A percentile compares a stretch with the other conserved stretches of the same genome.
phyloP scores from a whole-genome alignment of 1,139 yeast genomes.

The Scheffersomyces illinoinensis region DNA sequence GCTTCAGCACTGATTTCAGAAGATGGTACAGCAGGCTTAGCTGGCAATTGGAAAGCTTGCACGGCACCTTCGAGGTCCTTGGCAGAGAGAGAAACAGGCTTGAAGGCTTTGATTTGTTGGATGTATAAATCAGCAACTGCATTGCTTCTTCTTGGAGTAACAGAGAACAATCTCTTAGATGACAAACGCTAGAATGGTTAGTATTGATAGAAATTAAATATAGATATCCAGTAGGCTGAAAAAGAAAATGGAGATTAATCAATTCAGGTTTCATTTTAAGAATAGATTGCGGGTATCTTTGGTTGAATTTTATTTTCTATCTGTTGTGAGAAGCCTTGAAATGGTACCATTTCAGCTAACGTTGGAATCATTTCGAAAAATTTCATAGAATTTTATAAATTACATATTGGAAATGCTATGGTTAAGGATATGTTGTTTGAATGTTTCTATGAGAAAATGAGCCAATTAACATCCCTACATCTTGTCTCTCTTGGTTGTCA shows the following conservation, averaged over 20 bases:
- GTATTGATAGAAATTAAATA: neutral
- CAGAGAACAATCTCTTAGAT: constrained; percentile 46
- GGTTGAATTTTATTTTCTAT: too few relatives aligned
- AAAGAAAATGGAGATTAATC: neutral
- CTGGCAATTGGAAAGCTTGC: constrained; percentile 77
- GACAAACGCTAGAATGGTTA: constrained; percentile 23
- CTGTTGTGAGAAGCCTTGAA: too few relatives aligned
- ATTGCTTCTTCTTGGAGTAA: constrained; percentile 53
- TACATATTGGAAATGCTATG: too few relatives aligned
- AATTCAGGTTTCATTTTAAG: neutral
- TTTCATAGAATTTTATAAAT: too few relatives aligned
- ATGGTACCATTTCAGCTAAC: too few relatives aligned
- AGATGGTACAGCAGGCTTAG: constrained; percentile 70
- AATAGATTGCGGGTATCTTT: too few relatives aligned
- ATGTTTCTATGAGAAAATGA: neutral
- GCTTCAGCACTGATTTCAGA: constrained; percentile 76
- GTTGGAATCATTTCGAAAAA: too few relatives aligned
- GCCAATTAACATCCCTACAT: neutral
- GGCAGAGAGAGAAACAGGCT: constrained; percentile 75
- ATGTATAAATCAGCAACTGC: constrained; percentile 84
- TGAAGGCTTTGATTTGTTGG: constrained; percentile 83
- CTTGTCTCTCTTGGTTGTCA: too few relatives aligned
- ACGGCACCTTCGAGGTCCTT: constrained; percentile 79
- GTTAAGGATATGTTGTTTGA: neutral
- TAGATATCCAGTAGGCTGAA: neutral